Base-by-base conservation (phyloP, 1,284 basidiomycete genomes). In the Malassezia sp. region DNA sequence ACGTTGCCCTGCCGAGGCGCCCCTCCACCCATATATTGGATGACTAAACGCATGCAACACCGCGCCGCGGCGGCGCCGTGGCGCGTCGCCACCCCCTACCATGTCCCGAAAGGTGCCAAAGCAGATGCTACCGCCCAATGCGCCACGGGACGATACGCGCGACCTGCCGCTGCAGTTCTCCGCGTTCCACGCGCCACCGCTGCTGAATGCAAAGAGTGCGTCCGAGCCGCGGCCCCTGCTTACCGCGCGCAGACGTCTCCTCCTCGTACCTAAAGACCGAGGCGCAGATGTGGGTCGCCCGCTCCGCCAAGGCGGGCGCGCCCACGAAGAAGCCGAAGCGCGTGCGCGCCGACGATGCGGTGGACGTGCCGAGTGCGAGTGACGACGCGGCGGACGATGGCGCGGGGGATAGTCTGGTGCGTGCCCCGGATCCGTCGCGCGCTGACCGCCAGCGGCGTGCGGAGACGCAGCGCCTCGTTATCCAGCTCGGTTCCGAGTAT, bases 401-500 rank as follows among this genome's bases (percentile, higher is more conserved):
- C 2, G 8, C 6, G 8, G 14, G 14, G 36, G 48, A 22, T 34
- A 12, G 15, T 4, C n/a, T n/a, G n/a, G n/a, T n/a, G n/a, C n/a
- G n/a, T n/a, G n/a, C n/a, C n/a, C n/a, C 29, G 11, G 11, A 23
- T 22, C 27, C 18, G 4, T n/a, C n/a, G n/a, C n/a, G n/a, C n/a
- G n/a, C n/a, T 20, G 21, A 23, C 17, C 12, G 18, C 24, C 31
- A 54, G 24, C 46, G 56, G 35, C 26, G 10, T 2, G 51, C 56
- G 4, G 60, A 54, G 5, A 40, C 57, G 21, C 52, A 38, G 40
- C 76, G 73, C 18, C 72, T 99, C 47, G 83, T 99, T 29, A 84
- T 99, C 45, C 93, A 99, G 63, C 88, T 86, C 2, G 93, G 93
- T 20, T 90, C 89, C 2, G 78, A 85, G 22, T 82, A 76, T 61